phyloP scores from a whole-genome alignment of 2,329 filamentous ascomycete genomes.

The Emmonsia crescens region DNA sequence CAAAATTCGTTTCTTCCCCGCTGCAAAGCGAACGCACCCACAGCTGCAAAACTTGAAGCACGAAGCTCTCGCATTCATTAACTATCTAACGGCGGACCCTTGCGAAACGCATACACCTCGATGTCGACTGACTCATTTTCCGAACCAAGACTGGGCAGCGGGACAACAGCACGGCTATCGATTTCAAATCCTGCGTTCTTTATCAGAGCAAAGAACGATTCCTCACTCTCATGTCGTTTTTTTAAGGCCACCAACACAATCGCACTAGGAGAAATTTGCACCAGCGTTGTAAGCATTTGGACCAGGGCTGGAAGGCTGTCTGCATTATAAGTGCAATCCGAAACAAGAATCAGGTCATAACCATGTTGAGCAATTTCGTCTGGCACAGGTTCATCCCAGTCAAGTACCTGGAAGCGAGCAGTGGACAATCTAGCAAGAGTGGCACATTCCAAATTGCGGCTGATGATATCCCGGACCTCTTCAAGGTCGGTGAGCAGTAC shows the following conservation, averaged over 20 bases:
- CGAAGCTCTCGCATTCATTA: not conserved
- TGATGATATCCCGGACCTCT: conserved; percentile 51
- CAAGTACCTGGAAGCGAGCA: conserved; percentile 43
- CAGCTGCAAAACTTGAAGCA: not conserved
- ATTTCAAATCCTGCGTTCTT: conserved; percentile 25
- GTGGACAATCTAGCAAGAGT: conserved; percentile 33
- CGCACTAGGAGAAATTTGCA: conserved; percentile 38
- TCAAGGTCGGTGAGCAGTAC: conserved; percentile 55
- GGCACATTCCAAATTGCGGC: conserved; percentile 42
- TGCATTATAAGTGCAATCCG: conserved; percentile 64
- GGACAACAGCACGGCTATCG: conserved; percentile 22
- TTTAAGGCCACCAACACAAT: conserved; percentile 54
- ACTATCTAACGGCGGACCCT: conserved; percentile 1
- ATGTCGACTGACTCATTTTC: conserved; percentile 27
- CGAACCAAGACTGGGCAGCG: conserved; percentile 25
- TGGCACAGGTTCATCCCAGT: conserved; percentile 48
- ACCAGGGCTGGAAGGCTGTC: conserved; percentile 56
- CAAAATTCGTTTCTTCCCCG: not conserved
- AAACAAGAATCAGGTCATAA: conserved; percentile 53
- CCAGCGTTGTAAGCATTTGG: conserved; percentile 42
- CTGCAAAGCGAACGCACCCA: not conserved
- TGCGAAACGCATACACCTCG: conserved; percentile 28
- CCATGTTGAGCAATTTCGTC: conserved; percentile 24
- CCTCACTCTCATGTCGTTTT: conserved; percentile 55
- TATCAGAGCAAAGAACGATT: conserved; percentile 55